Base-by-base conservation (phyloP, 208 protist genomes). In the Acanthamoeba royreba region DNA sequence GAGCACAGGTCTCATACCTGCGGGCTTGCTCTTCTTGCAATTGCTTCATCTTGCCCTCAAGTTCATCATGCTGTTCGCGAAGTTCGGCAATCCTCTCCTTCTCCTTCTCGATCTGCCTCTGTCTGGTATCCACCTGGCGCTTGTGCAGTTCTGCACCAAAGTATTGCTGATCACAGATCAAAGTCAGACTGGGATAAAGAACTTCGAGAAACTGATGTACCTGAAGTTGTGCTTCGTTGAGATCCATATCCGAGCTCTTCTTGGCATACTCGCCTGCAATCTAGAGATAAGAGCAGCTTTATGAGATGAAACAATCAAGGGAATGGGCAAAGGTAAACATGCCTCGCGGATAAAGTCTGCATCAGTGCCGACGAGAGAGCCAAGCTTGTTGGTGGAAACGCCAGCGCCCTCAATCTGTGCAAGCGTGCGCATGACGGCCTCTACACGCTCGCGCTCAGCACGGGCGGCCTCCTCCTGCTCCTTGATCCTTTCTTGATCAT, bases 141-240 rank as follows among this genome's bases (percentile, higher is more conserved):
- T 92, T 92, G 85, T 92, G 85, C 47, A 92, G 53, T 33, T 92
- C 85, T 15, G 85, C 85, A 22, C 85, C 85, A 92, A 92, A 92
- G 85, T 92, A 92, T 28, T 92, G 85, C 52, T 92, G 79, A 35
- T 38, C 53, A 13, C 13, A 13, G 66, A 40, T 13, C n/a, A 11
- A 79, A 17, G 13, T 35, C 33, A 79, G 17, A 40, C 33, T n/a
- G n/a, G n/a, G n/a, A n/a, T n/a, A n/a, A n/a, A n/a, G n/a, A n/a
- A n/a, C n/a, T n/a, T 79, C 13, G 33, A n/a, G n/a, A 79, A 79
- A 28, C 13, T 13, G n/a, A 40, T 79, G 66, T 13, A 42, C 66
- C 66, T 79, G 79, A 8, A 87, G 45, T 42, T 92, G 85, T 38
- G 47, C 85, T 28, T 92, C 85, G 35, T 92, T 72, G 25, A 92